Conservation (phyloP, 441 rosid species). For the Populus hybrid region DNA sequence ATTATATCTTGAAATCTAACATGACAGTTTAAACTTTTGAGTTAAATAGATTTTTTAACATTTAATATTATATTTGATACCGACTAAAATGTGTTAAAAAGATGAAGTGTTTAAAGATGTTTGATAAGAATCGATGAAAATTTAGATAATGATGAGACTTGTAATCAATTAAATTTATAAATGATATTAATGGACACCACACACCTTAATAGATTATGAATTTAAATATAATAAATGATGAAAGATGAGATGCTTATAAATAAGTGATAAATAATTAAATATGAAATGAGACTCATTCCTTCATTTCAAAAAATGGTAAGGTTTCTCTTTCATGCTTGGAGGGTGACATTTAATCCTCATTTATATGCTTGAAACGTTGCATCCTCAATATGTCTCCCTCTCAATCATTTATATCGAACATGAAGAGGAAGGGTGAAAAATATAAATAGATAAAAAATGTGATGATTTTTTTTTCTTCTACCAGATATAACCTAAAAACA, state of each 20-base stretch:
- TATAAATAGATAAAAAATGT: background rate
- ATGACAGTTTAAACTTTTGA: fast-evolving
- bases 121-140: background rate
- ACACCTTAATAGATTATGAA: background rate
- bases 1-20: too few species aligned
- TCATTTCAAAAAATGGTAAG: too few species aligned
- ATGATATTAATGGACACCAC: background rate
- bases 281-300: background rate
- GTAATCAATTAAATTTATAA: too few species aligned
- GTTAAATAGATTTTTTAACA: too few species aligned
- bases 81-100: too few species aligned
- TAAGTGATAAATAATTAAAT: background rate
- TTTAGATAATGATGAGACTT: background rate
- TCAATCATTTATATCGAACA: background rate
- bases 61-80: background rate
- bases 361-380: background rate
- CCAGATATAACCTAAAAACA: background rate
- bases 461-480: background rate
- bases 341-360: too few species aligned
- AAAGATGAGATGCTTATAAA: background rate
- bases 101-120: background rate
- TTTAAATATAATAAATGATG: background rate
- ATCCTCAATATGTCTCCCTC: background rate
- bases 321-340: background rate
- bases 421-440: background rate